These are phyloP conservation scores for Martiniozyma asiatica DNA, from an alignment of 1,139 yeast genomes.

Conservation along the genomic window DNA sequence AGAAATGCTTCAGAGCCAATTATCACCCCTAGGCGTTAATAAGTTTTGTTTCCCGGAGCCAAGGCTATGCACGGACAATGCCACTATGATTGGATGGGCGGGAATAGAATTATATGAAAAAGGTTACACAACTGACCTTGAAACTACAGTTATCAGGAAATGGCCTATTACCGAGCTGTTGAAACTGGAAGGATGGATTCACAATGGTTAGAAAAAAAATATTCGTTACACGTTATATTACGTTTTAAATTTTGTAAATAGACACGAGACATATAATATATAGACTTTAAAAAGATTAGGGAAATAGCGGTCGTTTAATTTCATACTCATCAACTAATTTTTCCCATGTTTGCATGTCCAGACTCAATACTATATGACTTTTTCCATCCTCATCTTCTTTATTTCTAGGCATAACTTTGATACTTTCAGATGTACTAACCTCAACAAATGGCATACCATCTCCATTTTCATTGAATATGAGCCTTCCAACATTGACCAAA, in stretches of 20 bases:
- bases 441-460: conserved; percentile 36
- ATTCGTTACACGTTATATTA: background rate
- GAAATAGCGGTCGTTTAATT: conserved; percentile 41
- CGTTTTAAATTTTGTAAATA: conserved; percentile 2
- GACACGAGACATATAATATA: conserved; percentile 10
- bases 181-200: conserved; percentile 38
- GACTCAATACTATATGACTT: conserved; percentile 56
- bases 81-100: conserved; percentile 96
- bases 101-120: conserved; percentile 76
- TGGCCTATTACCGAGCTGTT: conserved; percentile 58
- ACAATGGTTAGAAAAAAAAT: background rate
- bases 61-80: conserved; percentile 82
- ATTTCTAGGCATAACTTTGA: conserved; percentile 11
- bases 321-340: conserved; percentile 35
- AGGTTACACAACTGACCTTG: conserved; percentile 35
- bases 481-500: conserved; percentile 58
- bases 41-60: conserved; percentile 56
- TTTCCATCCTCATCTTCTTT: conserved; percentile 16
- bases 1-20: conserved; percentile 29
- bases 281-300: no score
- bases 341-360: conserved; percentile 58
- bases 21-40: conserved; percentile 20
- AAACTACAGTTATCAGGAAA: conserved; percentile 49
- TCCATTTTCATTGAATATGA: conserved; percentile 39
- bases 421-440: conserved; percentile 13